Base-by-base conservation (phyloP, 495 filamentous ascomycete genomes). In the Aspergillus leporis region DNA sequence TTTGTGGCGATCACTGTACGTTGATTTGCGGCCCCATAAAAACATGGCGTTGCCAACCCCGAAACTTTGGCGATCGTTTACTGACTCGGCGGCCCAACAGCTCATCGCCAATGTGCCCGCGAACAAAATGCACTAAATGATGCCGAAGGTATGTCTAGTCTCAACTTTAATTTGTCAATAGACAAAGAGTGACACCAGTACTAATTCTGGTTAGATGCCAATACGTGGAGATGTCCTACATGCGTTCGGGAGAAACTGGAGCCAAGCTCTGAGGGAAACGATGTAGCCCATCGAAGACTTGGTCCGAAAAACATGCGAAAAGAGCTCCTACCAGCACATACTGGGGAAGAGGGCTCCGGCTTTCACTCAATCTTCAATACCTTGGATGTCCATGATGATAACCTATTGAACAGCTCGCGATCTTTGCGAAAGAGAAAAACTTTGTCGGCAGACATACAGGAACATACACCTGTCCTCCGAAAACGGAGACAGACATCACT, bases 51-150 rank as follows among this genome's bases (percentile, higher is more conserved):
- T 59, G 64, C 52, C 61, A 64, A 66, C 57, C 59, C 59, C 61
- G 55, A 60, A 58, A 63, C 64, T 67, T 69, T 55, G 22, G 40
- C 55, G 61, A 45, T 67, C 63, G 54, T 36, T 70, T 60, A 56
- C 77, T 78, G 64, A 74, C 68, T 65, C 64, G 66, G 67, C 61
- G 61, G 59, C 56, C 61, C 64, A 60, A 66, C 56, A 79, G 93
- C 93, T 58, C 93, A 98, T 81, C 86, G 90, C 66, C 90, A 97
- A 85, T 98, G 93, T 74, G 94, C 93, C 58, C 87, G 91, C 62
- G 85, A 88, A 68, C 86, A 86, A 65, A 85, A 87, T 54, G 87
- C 90, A 43, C 78, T 95, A 64, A 80, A 81, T 51, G 77, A 85
- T 58, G 81, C 83, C 55, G 87, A 90, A 70, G 87, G 89, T 91